phyloP scores from a whole-genome alignment of 345 rosid genomes.

The Fremontodendron californicum region DNA sequence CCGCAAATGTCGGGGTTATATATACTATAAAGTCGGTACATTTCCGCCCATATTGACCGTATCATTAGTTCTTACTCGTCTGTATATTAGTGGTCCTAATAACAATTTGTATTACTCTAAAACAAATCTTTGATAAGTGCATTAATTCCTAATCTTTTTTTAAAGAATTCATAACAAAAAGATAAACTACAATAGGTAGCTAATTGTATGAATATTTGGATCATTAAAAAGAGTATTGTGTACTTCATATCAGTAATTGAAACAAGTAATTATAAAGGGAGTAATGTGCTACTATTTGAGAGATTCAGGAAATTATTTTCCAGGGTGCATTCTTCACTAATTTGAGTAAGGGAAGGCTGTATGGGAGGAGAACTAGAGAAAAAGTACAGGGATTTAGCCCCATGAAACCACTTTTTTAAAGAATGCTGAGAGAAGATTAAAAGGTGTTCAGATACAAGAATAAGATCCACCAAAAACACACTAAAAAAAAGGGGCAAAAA shows the following conservation, averaged over 20 bases:
- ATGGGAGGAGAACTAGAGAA: neutral
- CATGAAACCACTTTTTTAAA: no score
- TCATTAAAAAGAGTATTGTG: neutral
- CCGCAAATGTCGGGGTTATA: constrained; percentile 25
- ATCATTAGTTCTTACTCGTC: neutral
- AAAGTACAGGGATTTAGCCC: constrained; percentile 12
- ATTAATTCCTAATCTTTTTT: neutral
- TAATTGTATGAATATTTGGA: neutral
- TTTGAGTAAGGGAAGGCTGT: neutral
- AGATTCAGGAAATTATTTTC: neutral
- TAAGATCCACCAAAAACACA: constrained; percentile 31
- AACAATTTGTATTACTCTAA: neutral
- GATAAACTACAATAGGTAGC: no score
- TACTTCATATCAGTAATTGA: neutral
- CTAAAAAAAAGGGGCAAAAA: constrained; percentile 11
- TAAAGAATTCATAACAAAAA: neutral
- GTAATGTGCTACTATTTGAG: neutral
- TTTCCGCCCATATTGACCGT: constrained; percentile 21
- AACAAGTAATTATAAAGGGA: neutral
- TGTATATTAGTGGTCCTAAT: neutral
- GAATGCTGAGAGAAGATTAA: constrained; percentile 25
- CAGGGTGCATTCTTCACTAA: neutral
- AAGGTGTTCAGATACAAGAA: constrained; percentile 26
- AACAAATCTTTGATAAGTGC: neutral
- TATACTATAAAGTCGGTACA: constrained; percentile 3